Base-by-base conservation (phyloP, 1,139 yeast genomes). In the Tardiomyces digboiensis region DNA sequence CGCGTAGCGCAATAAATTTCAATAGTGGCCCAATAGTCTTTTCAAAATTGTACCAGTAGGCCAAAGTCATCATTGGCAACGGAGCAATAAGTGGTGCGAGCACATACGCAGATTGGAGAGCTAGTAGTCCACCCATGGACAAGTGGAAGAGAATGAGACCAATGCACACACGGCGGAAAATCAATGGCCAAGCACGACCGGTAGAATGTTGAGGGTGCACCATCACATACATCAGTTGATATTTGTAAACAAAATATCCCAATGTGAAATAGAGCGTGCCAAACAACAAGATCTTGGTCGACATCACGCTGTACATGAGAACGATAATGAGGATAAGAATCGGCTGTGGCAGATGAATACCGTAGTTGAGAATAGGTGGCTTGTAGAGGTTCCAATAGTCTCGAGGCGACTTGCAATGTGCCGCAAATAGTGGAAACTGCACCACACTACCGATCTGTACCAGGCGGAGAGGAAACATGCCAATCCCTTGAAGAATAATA, bases 201-300 rank as follows among this genome's bases (percentile, higher is more conserved):
- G 94, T 86, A 0, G 93, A 82, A 61, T 86, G 95, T 42, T 87
- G 94, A 4, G 91, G 85, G 59, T 86, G 95, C 29, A 84, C 86
- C 68, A 82, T 80, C 0, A 89, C 78, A 59, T 82, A 86, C 50
- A 86, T 68, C 49, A 85, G 67, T 62, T 84, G 94, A 59, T 84
- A 86, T 62, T 86, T 86, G 71, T 78, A 83, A 6, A 84, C 88
- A 56, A 78, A 79, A 58, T 76, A 85, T 0, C 95, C 95, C 45
- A 82, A 64, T 18, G 80, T 60, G 56, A 86, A 86, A 60, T 86
- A 86, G 1, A 79, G 69, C 46, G 83, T 66, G 1, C 94, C 94
- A 36, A 88, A 81, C 10, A 79, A 69, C 44, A 86, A 65, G 45
- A 86, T 82, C 58, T 83, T 82, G 21, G 89, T 78, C 20, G 89